Conservation (phyloP, 2,329 filamentous ascomycete species). For the Septoria petroselini region DNA sequence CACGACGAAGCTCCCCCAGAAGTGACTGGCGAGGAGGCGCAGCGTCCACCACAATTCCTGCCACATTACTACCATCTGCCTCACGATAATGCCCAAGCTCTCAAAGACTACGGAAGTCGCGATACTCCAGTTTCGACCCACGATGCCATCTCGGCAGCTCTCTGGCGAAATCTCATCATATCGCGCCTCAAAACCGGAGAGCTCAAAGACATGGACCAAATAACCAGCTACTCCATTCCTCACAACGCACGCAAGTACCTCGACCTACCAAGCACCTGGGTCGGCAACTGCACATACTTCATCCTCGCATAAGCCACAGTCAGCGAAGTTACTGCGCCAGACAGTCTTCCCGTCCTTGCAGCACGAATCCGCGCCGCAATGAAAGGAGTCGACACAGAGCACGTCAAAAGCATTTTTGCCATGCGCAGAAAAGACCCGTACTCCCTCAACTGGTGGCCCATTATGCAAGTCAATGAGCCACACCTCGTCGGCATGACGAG, state of each 20-base stretch:
- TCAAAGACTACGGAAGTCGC: slow-evolving; percentile 19
- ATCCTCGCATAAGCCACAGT: slow-evolving; percentile 17
- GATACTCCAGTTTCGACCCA: slow-evolving; percentile 22
- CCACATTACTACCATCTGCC: slow-evolving; percentile 20
- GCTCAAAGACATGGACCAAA: slow-evolving; percentile 18
- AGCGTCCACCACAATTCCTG: slow-evolving; percentile 16
- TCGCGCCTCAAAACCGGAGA: slow-evolving; percentile 19
- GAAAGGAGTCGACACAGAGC: slow-evolving; percentile 15
- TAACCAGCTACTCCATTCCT: slow-evolving; percentile 23
- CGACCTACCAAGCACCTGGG: slow-evolving; percentile 19
- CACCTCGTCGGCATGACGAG: slow-evolving; percentile 22
- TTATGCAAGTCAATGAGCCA: slow-evolving; percentile 14
- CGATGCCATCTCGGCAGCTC: slow-evolving; percentile 23
- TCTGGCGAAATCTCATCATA: slow-evolving; percentile 24
- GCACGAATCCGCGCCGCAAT: slow-evolving; percentile 21
- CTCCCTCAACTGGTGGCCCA: slow-evolving; percentile 24
- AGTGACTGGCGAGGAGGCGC: slow-evolving; percentile 15
- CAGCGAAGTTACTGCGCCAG: slow-evolving; percentile 15
- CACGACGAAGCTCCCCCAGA: slow-evolving; percentile 22
- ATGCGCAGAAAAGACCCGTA: slow-evolving; percentile 18
- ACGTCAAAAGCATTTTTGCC: slow-evolving; percentile 19
- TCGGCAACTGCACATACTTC: slow-evolving; percentile 28
- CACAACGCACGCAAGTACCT: slow-evolving; percentile 25
- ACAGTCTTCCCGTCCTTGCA: slow-evolving; percentile 22
- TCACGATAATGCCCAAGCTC: slow-evolving; percentile 15